A percentile compares a stretch with the other conserved stretches of the same genome.
These are phyloP conservation scores for Scleroderma citrinum DNA, from an alignment of 768 basidiomycete genomes.

Conservation along the genomic window DNA sequence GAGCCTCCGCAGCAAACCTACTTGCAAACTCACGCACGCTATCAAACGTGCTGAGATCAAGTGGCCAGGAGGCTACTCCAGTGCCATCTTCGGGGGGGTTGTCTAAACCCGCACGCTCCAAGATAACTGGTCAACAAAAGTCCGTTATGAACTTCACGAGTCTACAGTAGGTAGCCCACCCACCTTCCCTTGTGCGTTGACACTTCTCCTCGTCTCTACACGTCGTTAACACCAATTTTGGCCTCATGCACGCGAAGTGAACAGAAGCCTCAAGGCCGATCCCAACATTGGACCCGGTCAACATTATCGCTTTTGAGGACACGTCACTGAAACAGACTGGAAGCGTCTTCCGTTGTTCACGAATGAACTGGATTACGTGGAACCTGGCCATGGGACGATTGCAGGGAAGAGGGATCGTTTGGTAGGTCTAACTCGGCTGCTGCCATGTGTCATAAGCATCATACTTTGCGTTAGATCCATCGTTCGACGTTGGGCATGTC, in stretches of 20 bases:
- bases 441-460: too few relatives aligned
- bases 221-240: conserved; percentile 28
- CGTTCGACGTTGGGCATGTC: too few relatives aligned
- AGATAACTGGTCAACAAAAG: conserved; percentile 18
- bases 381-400: conserved; percentile 11
- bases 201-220: conserved; percentile 28
- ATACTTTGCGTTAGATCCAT: too few relatives aligned
- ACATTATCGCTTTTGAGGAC: conserved; percentile 40
- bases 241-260: conserved; percentile 28
- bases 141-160: neutral
- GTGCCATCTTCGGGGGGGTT: neutral
- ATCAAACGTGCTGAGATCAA: conserved; percentile 30
- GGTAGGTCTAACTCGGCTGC: too few relatives aligned
- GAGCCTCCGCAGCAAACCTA: conserved; percentile 21
- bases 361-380: conserved; percentile 10
- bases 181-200: conserved; percentile 14
- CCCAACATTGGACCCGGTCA: conserved; percentile 47
- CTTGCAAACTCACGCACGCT: conserved; percentile 29
- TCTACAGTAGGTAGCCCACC: neutral
- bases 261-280: conserved; percentile 25
- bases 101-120: conserved; percentile 7
- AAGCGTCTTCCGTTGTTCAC: conserved; percentile 19
- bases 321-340: conserved; percentile 28
- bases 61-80: conserved; percentile 25
- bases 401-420: too few relatives aligned